These are phyloP conservation scores for Geotrichum klebahnii DNA, from an alignment of 1,139 yeast species.

Conservation along the genomic window DNA sequence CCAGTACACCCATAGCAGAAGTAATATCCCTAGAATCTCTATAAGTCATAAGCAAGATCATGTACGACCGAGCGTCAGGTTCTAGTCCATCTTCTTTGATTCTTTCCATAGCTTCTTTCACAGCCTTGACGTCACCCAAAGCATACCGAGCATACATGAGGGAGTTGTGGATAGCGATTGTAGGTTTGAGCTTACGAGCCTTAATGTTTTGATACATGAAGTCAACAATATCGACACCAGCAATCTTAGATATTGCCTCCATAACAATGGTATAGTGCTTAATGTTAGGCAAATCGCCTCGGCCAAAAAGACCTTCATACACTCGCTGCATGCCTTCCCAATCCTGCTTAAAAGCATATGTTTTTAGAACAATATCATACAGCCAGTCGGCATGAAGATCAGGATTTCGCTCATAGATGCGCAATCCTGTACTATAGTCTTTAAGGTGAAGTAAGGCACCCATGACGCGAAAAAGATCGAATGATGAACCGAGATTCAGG, in stretches of 20 bases:
- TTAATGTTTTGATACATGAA: slow-evolving; percentile 47
- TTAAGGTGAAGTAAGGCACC: slow-evolving; percentile 42
- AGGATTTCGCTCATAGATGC: slow-evolving; percentile 40
- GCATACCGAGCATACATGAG: slow-evolving; percentile 49
- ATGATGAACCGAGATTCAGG: slow-evolving; percentile 21
- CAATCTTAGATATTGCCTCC: slow-evolving; percentile 56
- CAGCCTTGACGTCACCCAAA: slow-evolving; percentile 47
- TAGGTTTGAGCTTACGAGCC: slow-evolving; percentile 49
- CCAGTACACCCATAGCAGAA: slow-evolving; percentile 36
- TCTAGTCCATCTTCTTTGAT: slow-evolving; percentile 41
- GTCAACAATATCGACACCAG: slow-evolving; percentile 53
- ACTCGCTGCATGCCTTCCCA: slow-evolving; percentile 60
- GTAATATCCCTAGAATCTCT: slow-evolving; percentile 33
- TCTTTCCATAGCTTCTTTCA: slow-evolving; percentile 43
- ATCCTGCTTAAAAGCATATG: slow-evolving; percentile 52
- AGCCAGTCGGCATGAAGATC: slow-evolving; percentile 31
- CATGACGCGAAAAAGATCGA: slow-evolving; percentile 41
- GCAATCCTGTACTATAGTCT: slow-evolving; percentile 45
- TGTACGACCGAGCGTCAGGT: slow-evolving; percentile 35
- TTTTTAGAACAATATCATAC: slow-evolving; percentile 33
- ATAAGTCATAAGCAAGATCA: slow-evolving; percentile 32
- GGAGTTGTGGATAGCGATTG: slow-evolving; percentile 44
- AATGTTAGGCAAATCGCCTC: slow-evolving; percentile 53
- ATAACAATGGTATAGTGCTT: slow-evolving; percentile 63
- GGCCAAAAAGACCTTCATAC: slow-evolving; percentile 59